Evolutionary conservation across 805 yeast species (phyloP), one percentile per base, ranked within the genome.

Genomic region (Candida suzukii): DNA sequence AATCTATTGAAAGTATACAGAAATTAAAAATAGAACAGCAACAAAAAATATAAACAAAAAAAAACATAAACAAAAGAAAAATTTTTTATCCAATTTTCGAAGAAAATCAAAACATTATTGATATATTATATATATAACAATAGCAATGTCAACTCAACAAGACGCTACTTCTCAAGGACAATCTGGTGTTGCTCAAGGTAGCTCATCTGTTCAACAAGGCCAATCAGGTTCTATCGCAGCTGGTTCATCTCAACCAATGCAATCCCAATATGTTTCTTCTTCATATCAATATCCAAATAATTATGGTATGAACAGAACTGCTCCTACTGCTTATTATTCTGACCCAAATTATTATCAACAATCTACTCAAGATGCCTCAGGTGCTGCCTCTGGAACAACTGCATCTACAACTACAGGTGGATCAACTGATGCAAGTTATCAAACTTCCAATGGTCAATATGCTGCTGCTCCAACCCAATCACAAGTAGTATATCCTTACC

Each of bases 301-400:
- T 16, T 36, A 36, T 16, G 32, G 30, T 19, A 17, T 36, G n/a
- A 28, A 26, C 16, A 37, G 34, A 37, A 9, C 34, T 3, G 19
- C 34, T 8, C 8, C 8, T 24, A 24, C 26, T 4, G 32, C 19
- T 6, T 37, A 37, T 28, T 37, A 37, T 22, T 10, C 40, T 7
- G 40, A 37, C 6, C 40, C 33, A 28, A 37, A 13, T 17, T 37
- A 37, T 16, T 26, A 37, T 5, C 40, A 37, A 29, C 35, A 33
- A 4, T 7, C 14, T 17, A 30, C 24, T 25, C 30, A 35, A 11
- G 38, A 25, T 35, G n/a, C 38, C 16, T 21, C 40, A 28, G 25
- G n/a, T 24, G 24, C 22, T 34, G 26, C 41, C 18, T 4, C 30
- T 12, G 18, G 13, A n/a, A 5, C 41, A 10, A 10, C 30, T 18